Percentiles rank a stretch among this genome's conserved stretches.
Evolutionary conservation across 2,329 filamentous ascomycete genomes (phyloP).

Genomic region (Hyphodiscus sp.): DNA sequence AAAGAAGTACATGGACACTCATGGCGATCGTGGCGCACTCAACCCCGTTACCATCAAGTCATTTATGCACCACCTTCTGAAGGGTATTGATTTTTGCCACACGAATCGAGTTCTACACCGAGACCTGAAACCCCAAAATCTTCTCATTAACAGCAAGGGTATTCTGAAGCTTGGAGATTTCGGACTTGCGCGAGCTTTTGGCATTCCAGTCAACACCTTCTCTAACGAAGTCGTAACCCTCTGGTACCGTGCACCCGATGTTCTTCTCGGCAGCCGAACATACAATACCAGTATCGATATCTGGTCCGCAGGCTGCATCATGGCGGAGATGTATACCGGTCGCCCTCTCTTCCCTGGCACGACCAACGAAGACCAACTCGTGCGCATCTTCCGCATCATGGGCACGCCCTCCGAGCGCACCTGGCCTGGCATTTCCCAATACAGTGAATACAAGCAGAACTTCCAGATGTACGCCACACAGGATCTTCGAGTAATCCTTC

Average conservation of each 20-base stretch:
- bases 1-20: constrained; percentile 97
- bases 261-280: constrained; percentile 85
- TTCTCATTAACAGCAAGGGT: constrained; percentile 89
- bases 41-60: constrained; percentile 92
- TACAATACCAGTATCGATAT: constrained; percentile 99
- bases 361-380: constrained; percentile 94
- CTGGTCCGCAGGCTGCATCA: constrained; percentile 98
- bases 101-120: constrained; percentile 94
- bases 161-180: constrained; percentile 92
- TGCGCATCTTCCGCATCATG: constrained; percentile 98
- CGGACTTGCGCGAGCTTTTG: constrained; percentile 87
- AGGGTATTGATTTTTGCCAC: constrained; percentile 96
- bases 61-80: constrained; percentile 96
- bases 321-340: constrained; percentile 99
- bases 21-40: constrained; percentile 81
- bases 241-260: constrained; percentile 96
- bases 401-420: constrained; percentile 91
- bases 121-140: constrained; percentile 92
- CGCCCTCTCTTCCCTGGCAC: constrained; percentile 93
- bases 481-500: constrained; percentile 78
- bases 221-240: constrained; percentile 96
- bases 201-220: constrained; percentile 96
- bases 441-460: constrained; percentile 95
- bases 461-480: constrained; percentile 94
- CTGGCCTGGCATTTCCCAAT: constrained; percentile 91